phyloP scores from a whole-genome alignment of 352 stramenopile species.

The Globisporangium spiculum region DNA sequence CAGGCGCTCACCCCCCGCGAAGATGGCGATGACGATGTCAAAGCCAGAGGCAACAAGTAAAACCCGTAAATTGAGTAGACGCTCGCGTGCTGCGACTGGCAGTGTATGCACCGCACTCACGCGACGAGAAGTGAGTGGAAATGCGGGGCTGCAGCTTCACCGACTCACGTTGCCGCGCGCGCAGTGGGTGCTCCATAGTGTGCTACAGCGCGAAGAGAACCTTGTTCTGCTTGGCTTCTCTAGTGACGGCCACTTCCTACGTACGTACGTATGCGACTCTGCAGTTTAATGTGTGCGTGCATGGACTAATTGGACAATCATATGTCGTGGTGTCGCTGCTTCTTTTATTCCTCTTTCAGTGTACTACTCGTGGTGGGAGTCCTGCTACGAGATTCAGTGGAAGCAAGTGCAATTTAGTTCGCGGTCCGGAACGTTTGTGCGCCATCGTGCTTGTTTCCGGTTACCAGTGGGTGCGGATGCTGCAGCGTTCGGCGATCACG shows the following conservation, averaged over 20 bases:
- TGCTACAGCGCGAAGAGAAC: conserved; percentile 40
- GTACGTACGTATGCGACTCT: conserved; percentile 28
- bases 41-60: not conserved
- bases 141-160: not conserved
- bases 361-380: conserved; percentile 40
- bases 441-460: not conserved
- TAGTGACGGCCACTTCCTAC: conserved; percentile 54
- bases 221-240: conserved; percentile 69
- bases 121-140: conserved; percentile 3
- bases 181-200: conserved; percentile 24
- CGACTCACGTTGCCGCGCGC: conserved; percentile 8
- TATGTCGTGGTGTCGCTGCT: not conserved
- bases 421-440: not conserved
- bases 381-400: conserved; percentile 49
- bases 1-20: not conserved
- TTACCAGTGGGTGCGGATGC: conserved; percentile 2
- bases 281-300: not conserved
- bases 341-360: conserved; percentile 25
- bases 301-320: too few relatives aligned
- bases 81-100: not conserved
- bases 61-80: not conserved
- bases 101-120: conserved; percentile 10
- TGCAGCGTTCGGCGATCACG: not conserved
- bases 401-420: conserved; percentile 25
- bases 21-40: not conserved